Evolutionary conservation across 495 filamentous ascomycete species (phyloP), one percentile per base, ranked within the genome.

Genomic region (Xylaria cubensis): DNA sequence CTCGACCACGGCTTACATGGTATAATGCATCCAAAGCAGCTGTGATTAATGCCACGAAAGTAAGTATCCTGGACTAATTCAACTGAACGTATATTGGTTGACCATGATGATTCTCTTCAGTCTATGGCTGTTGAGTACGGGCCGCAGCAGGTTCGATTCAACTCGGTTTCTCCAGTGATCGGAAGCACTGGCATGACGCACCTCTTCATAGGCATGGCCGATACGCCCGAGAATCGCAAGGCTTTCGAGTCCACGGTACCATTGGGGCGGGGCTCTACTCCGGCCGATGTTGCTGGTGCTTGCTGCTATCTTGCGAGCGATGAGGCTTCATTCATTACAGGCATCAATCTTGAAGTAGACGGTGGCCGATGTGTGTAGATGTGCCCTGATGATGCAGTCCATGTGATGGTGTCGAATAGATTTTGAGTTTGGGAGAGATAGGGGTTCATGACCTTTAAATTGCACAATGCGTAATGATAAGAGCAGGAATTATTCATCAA

Each of bases 11-110:
- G 3, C 80, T 92, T 68, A 89, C 91, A 13, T 92, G 89, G 89
- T 92, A 92, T 74, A 92, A 92, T 75, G 87, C 89, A 3, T 88
- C 86, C 44, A 92, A 92, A 77, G 89, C 87, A 3, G 90, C 90
- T 32, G 88, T 91, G 5, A 85, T 86, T 46, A 92, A 90, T 76
- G 90, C 89, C 36, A 80, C 80, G 2, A 81, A 79, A 72, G 77
- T 79, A 77, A 51, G 67, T 19, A 29, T 17, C 3, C 21, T 17
- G 1, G 24, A 4, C 15, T 12, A 0, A 19, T 8, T 50, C 12
- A 48, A 19, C 6, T 44, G 5, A 19, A 29, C 12, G 36, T 46
- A 5, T 17, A 12, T 24, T 36, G 4, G 8, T 26, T 70, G 26
- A 62, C 21, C 21, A 51, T 44, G 15, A 15, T 69, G 88, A 21